Base-by-base conservation (phyloP, 345 rosid species). In the Capsella bursapastoris region DNA sequence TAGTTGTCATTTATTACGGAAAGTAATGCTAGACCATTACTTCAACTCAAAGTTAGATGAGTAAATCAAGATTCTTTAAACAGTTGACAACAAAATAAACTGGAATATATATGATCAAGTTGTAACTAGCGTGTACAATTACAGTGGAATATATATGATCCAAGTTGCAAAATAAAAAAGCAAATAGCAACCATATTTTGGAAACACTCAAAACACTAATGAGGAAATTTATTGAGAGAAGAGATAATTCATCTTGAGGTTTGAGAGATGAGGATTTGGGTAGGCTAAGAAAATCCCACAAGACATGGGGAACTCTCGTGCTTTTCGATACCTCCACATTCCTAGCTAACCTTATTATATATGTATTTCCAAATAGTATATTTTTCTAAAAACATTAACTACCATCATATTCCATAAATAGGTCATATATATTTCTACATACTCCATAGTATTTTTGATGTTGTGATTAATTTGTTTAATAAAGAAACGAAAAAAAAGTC, bases 261-360 rank as follows among this genome's bases (percentile, higher is more conserved):
- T 57, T 64, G 75, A 68, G 74, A 68, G 64, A 41, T 57, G 10
- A 57, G 62, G 80, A 77, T 70, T 72, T 32, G 86, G 79, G 82
- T 70, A 79, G 84, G 67, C 83, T 68, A 50, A 78, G 79, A 67
- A 91, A 75, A 92, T 90, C 92, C 91, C 93, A 70, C 35, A 72
- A 80, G 88, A 90, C 94, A 89, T 72, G 96, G 96, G 83, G 55
- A 77, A 78, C 85, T 92, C 93, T 82, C 90, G 55, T 78, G 79
- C 79, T 82, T 22, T 22, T 76, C 83, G 73, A 88, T 80, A 75
- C 74, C 79, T 57, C 40, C 55, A 18, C 37, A 57, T 22, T 70
- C 81, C 48, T 55, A 22, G 25, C 25, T 22, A 57, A 27, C 64
- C 57, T 5, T 25, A 4, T 50, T 57, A 41, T 52, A 41, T 52